Evolutionary conservation across 192 early-diverging fungal species (phyloP), one percentile per base, ranked within the genome.

Genomic region (Backusella circina): DNA sequence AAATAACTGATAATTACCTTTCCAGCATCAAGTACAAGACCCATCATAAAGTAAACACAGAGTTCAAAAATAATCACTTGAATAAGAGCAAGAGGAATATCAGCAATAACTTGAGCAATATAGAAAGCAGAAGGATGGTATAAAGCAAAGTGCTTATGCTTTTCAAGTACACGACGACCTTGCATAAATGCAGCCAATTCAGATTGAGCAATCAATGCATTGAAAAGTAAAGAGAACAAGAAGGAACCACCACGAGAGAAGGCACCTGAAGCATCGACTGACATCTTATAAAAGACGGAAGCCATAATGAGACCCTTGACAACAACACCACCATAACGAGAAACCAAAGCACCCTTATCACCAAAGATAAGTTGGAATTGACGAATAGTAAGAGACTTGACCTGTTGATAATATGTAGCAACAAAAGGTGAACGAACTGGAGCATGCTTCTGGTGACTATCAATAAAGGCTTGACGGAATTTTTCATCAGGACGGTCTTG

Each of bases 261-360:
- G 57, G 91, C 89, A 26, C 92, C 93, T 2, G 72, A 57, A 44
- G 84, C 80, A 38, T 80, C 80, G 35, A 70, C 47, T 1, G 90
- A 89, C 73, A 95, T 81, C 26, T 82, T 72, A 32, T 87, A 88
- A 80, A 90, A 93, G 12, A 91, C 86, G 18, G 90, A 90, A 33
- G 90, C 93, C 80, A 91, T 88, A 71, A 93, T 89, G 64, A 93
- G 71, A 65, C 90, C 91, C 78, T 93, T 91, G 74, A 91, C 75
- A 33, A 33, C 79, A 73, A 75, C 69, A 71, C 72, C 86, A 88
- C 65, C 71, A 38, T 82, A 72, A 71, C 88, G 88, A 75, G 91
- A 88, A 41, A 91, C 67, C 8, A 91, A 76, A 38, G 82, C 76
- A 35, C 72, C 77, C 44, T 81, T 79, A 76, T 76, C 75, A 65